phyloP scores from a whole-genome alignment of 352 stramenopile genomes.

The Phytophthora ohioensis region DNA sequence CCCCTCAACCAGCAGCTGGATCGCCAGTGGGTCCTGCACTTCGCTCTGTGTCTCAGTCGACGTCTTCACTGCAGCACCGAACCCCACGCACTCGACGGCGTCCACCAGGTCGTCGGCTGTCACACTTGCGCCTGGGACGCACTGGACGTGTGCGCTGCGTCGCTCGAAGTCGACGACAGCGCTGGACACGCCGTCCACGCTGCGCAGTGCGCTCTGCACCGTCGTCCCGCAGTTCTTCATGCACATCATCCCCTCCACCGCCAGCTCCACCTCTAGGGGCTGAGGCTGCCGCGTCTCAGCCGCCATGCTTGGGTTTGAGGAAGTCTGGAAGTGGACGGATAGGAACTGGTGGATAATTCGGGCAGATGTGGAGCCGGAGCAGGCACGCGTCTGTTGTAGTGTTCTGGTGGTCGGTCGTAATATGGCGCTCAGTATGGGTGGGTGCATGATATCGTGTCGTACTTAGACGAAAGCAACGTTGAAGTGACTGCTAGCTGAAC shows the following conservation, averaged over 20 bases:
- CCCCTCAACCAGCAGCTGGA: slow-evolving; percentile 88
- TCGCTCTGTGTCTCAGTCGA: neutral
- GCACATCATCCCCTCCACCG: slow-evolving; percentile 95
- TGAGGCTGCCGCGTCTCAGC: neutral
- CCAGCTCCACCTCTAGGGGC: slow-evolving; percentile 58
- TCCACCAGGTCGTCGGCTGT: slow-evolving; percentile 65
- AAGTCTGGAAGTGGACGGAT: slow-evolving; percentile 9
- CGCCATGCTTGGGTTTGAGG: slow-evolving; percentile 5
- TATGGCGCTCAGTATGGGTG: slow-evolving; percentile 14
- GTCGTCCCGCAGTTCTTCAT: slow-evolving; percentile 96
- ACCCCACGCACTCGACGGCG: slow-evolving; percentile 82
- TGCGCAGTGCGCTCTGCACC: slow-evolving; percentile 78
- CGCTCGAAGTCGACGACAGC: slow-evolving; percentile 74
- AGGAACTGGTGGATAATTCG: neutral
- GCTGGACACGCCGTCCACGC: slow-evolving; percentile 70
- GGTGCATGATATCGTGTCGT: neutral
- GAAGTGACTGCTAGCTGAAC: slow-evolving; percentile 1
- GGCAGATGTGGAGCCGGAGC: slow-evolving; percentile 8
- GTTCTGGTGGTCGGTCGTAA: neutral
- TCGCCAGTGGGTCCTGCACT: slow-evolving; percentile 10
- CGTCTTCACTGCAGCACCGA: slow-evolving; percentile 64
- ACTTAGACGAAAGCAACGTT: slow-evolving; percentile 8
- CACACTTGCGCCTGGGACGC: slow-evolving; percentile 46
- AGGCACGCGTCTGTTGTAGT: slow-evolving; percentile 10
- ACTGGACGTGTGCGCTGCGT: slow-evolving; percentile 70